Percentiles rank a stretch among this genome's conserved stretches.
Conservation (phyloP, 2,329 filamentous ascomycete genomes). For the Raffaelea deltoideospora region DNA sequence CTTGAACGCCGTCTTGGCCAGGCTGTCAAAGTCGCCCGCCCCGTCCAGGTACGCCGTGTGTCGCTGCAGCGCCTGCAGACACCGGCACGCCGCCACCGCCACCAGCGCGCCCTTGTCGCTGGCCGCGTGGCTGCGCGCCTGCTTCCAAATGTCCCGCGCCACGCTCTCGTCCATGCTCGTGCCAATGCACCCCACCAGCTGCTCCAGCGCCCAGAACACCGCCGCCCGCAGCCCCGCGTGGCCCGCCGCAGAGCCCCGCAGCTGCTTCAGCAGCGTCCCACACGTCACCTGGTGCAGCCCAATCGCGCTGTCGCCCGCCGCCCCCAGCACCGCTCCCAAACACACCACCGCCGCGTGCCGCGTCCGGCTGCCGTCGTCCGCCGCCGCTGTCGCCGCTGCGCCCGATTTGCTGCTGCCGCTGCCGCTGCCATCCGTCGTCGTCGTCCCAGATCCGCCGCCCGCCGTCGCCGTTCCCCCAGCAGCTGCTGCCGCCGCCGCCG, state of each 20-base stretch:
- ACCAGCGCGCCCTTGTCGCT: constrained; percentile 74
- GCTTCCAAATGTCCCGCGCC: constrained; percentile 89
- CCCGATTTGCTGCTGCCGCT: too few species aligned
- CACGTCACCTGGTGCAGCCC: constrained; percentile 64
- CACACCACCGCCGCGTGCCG: constrained; percentile 83
- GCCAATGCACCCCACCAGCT: constrained; percentile 61
- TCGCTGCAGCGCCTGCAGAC: constrained; percentile 57
- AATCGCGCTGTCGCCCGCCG: constrained; percentile 88
- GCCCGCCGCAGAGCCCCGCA: constrained; percentile 63
- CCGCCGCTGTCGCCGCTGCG: constrained; percentile 23
- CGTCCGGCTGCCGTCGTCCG: constrained; percentile 18
- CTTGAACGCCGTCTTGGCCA: constrained; percentile 74
- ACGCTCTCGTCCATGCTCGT: constrained; percentile 68
- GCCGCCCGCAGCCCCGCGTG: constrained; percentile 73
- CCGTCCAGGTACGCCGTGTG: constrained; percentile 76
- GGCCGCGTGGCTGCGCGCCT: constrained; percentile 59
- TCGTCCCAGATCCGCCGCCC: too few species aligned
- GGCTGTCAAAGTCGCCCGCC: constrained; percentile 74
- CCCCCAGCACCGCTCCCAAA: constrained; percentile 74
- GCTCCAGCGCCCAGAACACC: constrained; percentile 59
- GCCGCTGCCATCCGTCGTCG: constrained; percentile 45
- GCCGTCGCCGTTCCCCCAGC: constrained; percentile 23
- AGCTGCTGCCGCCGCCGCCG: constrained; percentile 21
- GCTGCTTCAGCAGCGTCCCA: constrained; percentile 56
- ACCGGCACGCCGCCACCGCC: constrained; percentile 63